phyloP scores from a whole-genome alignment of 345 rosid species.

The Eucalyptus melliodora region DNA sequence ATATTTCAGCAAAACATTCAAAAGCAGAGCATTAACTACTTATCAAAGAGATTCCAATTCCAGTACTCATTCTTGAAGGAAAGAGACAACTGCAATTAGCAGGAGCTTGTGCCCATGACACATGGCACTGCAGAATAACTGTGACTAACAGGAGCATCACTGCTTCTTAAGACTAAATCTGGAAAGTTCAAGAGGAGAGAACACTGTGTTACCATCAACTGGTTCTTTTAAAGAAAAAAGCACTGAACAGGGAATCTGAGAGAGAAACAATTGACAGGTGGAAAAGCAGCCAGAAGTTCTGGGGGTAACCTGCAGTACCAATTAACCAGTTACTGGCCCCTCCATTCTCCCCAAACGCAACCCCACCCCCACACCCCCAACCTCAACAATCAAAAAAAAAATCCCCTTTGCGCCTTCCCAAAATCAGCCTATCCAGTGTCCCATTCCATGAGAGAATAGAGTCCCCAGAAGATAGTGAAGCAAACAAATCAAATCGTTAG shows the following conservation, averaged over 20 bases:
- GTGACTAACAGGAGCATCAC: background rate
- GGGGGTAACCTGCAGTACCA: background rate
- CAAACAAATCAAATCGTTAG: background rate
- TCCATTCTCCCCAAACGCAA: background rate
- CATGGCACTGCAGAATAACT: background rate
- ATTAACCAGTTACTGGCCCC: background rate
- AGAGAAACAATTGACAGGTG: background rate
- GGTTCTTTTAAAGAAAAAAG: background rate
- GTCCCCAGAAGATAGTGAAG: background rate
- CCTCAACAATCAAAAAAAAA: background rate
- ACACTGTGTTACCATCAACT: background rate
- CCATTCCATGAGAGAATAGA: background rate
- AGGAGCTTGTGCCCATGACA: background rate
- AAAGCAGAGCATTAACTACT: background rate
- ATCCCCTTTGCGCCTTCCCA: background rate
- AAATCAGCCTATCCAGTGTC: background rate
- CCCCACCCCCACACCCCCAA: background rate
- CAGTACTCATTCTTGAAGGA: background rate
- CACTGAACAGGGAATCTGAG: background rate
- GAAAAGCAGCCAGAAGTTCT: background rate
- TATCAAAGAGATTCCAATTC: background rate
- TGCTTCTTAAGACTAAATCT: background rate
- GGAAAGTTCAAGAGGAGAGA: background rate
- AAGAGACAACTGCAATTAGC: background rate
- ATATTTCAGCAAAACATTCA: background rate